These are phyloP conservation scores for Solanum pimpinellifolium DNA, from an alignment of 257 asterid genomes.

Conservation along the genomic window DNA sequence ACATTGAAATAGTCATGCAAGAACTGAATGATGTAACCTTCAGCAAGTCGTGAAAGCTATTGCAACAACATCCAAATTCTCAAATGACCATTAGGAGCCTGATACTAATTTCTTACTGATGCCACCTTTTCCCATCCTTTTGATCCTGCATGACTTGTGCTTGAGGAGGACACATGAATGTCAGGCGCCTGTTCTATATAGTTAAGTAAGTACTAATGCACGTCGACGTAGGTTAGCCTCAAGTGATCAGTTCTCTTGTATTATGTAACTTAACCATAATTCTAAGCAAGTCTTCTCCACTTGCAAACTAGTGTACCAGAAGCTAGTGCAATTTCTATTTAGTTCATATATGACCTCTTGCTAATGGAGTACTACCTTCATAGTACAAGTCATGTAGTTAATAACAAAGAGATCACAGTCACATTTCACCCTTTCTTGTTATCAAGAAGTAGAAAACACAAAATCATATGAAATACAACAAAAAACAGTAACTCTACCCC, in stretches of 20 bases:
- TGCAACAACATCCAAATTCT: not conserved
- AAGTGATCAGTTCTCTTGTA: not conserved
- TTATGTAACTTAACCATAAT: not conserved
- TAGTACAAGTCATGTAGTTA: not conserved
- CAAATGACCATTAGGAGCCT: not conserved
- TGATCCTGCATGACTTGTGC: not conserved
- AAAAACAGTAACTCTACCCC: not conserved
- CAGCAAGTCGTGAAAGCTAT: slow-evolving; percentile 4
- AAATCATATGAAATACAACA: not conserved
- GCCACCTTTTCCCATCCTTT: not conserved
- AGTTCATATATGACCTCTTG: not conserved
- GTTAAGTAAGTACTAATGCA: not conserved
- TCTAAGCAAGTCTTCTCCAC: not conserved
- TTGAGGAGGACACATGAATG: not conserved
- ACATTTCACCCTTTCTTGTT: not conserved
- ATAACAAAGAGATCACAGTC: too few relatives aligned
- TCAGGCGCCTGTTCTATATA: not conserved
- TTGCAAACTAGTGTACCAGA: not conserved
- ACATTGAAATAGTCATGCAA: slow-evolving; percentile 48
- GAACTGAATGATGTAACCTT: slow-evolving; percentile 31
- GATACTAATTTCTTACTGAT: slow-evolving; percentile 18
- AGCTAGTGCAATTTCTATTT: not conserved
- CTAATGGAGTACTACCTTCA: too few relatives aligned
- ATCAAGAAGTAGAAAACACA: not conserved
- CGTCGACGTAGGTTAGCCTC: not conserved